Evolutionary conservation across 306 rosid species (phyloP).

Genomic region (Ormosia emarginata): DNA sequence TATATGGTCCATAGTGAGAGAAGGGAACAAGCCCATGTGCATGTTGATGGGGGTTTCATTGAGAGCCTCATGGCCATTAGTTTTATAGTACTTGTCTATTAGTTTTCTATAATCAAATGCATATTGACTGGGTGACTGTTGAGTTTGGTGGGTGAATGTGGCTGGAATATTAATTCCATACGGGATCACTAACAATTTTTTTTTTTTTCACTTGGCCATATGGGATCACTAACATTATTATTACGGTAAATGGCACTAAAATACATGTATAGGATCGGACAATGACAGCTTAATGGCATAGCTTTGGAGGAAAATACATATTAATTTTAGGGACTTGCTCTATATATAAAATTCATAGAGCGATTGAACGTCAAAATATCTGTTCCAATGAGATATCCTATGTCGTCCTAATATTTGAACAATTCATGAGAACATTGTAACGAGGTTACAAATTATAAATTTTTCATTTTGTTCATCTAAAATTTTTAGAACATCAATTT

Average conservation of each 20-base stretch:
- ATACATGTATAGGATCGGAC: conserved; percentile 47
- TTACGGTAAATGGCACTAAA: conserved; percentile 23
- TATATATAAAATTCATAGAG: not conserved
- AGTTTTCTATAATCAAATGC: conserved; percentile 32
- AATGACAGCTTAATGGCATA: conserved; percentile 54
- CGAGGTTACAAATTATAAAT: too few relatives aligned
- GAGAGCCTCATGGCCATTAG: conserved; percentile 35
- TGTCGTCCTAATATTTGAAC: conserved; percentile 1
- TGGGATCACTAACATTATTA: conserved; percentile 31
- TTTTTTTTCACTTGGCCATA: too few relatives aligned
- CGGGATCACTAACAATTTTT: conserved; percentile 3
- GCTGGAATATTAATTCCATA: conserved; percentile 30
- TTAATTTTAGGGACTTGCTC: conserved; percentile 40
- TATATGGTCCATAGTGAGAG: conserved; percentile 26
- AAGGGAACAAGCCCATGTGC: conserved; percentile 95
- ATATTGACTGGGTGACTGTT: conserved; percentile 38
- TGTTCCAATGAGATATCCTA: not conserved
- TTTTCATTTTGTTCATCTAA: too few relatives aligned
- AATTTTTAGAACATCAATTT: too few relatives aligned
- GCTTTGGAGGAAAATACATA: conserved; percentile 38
- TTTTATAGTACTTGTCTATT: conserved; percentile 40
- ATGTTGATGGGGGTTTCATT: conserved; percentile 52
- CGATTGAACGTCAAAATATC: conserved; percentile 26
- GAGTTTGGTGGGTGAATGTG: conserved; percentile 42
- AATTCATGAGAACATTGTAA: not conserved